Evolutionary conservation across 2,329 filamentous ascomycete species (phyloP).

Genomic region (Ophiostoma tasmaniense): DNA sequence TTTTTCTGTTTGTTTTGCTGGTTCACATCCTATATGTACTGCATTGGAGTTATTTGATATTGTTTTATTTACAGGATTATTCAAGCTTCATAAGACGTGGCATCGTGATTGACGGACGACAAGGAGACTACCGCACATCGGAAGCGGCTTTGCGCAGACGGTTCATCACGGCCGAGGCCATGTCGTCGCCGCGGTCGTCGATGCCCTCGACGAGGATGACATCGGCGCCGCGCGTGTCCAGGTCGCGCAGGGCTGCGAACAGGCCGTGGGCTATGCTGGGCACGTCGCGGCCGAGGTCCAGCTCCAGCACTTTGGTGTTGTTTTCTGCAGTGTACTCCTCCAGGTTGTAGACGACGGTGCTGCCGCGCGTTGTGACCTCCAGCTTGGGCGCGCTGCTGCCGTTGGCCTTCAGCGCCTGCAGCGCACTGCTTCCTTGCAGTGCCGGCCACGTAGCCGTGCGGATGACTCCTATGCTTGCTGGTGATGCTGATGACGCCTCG

Average conservation of each 20-base stretch:
- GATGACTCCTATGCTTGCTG: constrained; percentile 39
- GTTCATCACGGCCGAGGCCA: constrained; percentile 83
- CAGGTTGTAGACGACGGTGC: constrained; percentile 26
- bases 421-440: constrained; percentile 33
- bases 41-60: constrained; percentile 9
- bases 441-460: constrained; percentile 46
- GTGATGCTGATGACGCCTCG: not conserved
- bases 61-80: constrained; percentile 14
- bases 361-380: not conserved
- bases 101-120: not conserved
- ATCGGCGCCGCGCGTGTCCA: constrained; percentile 72
- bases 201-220: constrained; percentile 89
- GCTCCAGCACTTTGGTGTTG: constrained; percentile 48
- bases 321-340: constrained; percentile 32
- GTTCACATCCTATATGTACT: not conserved
- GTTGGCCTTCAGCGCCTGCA: not conserved
- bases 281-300: constrained; percentile 62
- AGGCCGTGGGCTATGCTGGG: constrained; percentile 74
- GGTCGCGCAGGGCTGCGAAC: constrained; percentile 76
- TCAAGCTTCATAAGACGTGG: not conserved
- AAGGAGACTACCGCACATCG: constrained; percentile 36
- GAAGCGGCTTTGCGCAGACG: constrained; percentile 69
- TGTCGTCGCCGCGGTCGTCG: constrained; percentile 67
- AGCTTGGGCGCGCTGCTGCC: not conserved
- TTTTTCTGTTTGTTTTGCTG: not conserved